Base-by-base conservation (phyloP, 805 yeast species). In the Yamadazyma insecticola region DNA sequence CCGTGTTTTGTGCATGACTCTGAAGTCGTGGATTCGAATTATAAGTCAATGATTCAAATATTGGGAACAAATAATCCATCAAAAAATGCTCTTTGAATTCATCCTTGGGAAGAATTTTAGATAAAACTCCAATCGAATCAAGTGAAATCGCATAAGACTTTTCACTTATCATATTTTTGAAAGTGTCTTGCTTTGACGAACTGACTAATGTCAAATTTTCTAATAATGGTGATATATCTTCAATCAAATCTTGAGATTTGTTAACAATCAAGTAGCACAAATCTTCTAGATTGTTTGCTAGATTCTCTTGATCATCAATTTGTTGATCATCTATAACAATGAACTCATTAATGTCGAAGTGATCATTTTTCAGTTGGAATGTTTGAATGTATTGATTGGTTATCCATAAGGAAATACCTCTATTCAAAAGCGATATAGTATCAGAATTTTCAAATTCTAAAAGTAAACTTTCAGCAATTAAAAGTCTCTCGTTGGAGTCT, bases 21-120 rank as follows among this genome's bases (percentile, higher is more conserved):
- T 35, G 64, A 38, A 40, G 81, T 51, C 6, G 74, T 52, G 38
- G 53, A 24, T 18, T 67, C 52, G 41, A 74, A 56, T 12, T 70
- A 39, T 5, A 75, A 0, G 95, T 87, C 22, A 90, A 57, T 23
- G 77, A 71, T 30, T 85, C 88, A 16, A 89, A 66, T 1, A 88
- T 68, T 0, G 90, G 82, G 43, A 77, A 85, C 6, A 92, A 51
- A 34, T 72, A 67, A 39, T 86, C 94, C 39, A 85, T 73, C 19
- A 90, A 54, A 35, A 81, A 82, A 12, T 63, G 63, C 24, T 68
- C 45, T 35, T 53, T 57, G 32, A 61, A 65, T n/a, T 59, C 64
- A 2, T 39, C 50, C 22, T 51, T 44, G 8, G 44, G 23, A 6
- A 63, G 25, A 1, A 35, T 29, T 3, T 30, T 37, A 1, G 67